phyloP scores from a whole-genome alignment of 1,139 yeast species.

The Lodderomyces pseudojiufengensis region DNA sequence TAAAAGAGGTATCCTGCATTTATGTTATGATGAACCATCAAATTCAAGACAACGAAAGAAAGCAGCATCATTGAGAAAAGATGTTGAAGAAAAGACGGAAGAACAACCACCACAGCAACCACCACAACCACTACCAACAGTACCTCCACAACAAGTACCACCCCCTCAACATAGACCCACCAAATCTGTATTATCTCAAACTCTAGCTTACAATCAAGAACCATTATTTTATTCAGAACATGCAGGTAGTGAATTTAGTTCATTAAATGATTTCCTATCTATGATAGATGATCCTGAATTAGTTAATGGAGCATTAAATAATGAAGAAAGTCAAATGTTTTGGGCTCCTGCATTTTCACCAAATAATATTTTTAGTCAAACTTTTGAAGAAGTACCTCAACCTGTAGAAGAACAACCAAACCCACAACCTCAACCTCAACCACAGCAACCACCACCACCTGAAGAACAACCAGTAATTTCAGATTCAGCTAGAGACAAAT shows the following conservation, averaged over 20 bases:
- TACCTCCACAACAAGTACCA: conserved; percentile 9
- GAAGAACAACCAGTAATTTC: conserved; percentile 48
- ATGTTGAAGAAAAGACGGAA: conserved; percentile 1
- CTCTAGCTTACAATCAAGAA: conserved; percentile 55
- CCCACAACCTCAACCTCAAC: conserved; percentile 11
- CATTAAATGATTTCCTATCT: conserved; percentile 81
- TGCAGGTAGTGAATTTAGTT: conserved; percentile 90
- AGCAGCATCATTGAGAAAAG: conserved; percentile 27
- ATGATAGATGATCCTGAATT: conserved; percentile 85
- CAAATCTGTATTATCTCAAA: conserved; percentile 39
- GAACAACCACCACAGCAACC: conserved; percentile 1
- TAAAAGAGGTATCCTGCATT: conserved; percentile 82
- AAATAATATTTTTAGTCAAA: conserved; percentile 20
- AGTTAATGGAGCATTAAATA: conserved; percentile 48
- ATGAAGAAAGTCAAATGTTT: conserved; percentile 25
- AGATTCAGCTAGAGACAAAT: conserved; percentile 86
- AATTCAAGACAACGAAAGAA: conserved; percentile 41
- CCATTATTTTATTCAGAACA: conserved; percentile 86
- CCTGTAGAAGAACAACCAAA: conserved; percentile 5
- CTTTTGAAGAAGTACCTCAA: conserved; percentile 13
- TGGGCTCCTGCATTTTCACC: conserved; percentile 32
- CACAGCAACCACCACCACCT: conserved; percentile 11
- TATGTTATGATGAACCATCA: conserved; percentile 79
- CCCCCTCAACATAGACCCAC: conserved; percentile 13
- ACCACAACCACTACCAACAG: conserved; percentile 1